Evolutionary conservation across 1,139 yeast genomes (phyloP).

Genomic region (Martiniozyma asiatica): DNA sequence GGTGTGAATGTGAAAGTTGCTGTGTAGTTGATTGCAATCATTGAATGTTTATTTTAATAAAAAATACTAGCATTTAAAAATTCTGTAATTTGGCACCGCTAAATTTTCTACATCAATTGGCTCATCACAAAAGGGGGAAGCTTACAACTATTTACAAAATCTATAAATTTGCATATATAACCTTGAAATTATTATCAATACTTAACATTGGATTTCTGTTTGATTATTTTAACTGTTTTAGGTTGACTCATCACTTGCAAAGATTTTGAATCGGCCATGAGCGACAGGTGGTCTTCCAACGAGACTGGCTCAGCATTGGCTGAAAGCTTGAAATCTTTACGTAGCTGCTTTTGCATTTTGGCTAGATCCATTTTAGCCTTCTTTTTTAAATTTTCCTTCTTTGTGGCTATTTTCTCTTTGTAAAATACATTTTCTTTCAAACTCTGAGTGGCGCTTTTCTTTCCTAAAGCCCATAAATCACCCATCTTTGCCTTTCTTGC

Average conservation of each 20-base stretch:
- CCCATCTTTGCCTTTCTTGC: constrained; percentile 77
- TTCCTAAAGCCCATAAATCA: constrained; percentile 82
- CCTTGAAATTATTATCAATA: constrained; percentile 6
- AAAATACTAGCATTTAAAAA: too few species aligned
- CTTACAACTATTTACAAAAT: too few species aligned
- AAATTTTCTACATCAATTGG: too few species aligned
- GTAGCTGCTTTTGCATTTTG: constrained; percentile 14
- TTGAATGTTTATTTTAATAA: constrained; percentile 12
- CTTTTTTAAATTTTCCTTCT: constrained; percentile 16
- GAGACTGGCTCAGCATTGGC: constrained; percentile 13
- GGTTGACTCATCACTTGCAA: constrained; percentile 16
- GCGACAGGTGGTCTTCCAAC: constrained; percentile 12
- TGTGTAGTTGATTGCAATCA: constrained; percentile 15
- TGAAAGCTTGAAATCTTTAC: constrained; percentile 16
- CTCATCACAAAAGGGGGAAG: too few species aligned
- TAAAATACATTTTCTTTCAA: constrained; percentile 21
- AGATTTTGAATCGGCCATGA: constrained; percentile 18
- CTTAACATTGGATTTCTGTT: constrained; percentile 11
- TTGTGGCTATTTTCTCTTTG: constrained; percentile 18
- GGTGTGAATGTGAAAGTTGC: too few species aligned
- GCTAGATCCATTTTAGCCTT: constrained; percentile 16
- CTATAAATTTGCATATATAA: too few species aligned
- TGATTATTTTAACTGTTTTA: constrained; percentile 15
- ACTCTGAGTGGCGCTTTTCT: constrained; percentile 44
- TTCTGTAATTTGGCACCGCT: constrained; percentile 12